Evolutionary conservation across 805 yeast species (phyloP), one percentile per base, ranked within the genome.

Genomic region (Wickerhamomyces bisporus): DNA sequence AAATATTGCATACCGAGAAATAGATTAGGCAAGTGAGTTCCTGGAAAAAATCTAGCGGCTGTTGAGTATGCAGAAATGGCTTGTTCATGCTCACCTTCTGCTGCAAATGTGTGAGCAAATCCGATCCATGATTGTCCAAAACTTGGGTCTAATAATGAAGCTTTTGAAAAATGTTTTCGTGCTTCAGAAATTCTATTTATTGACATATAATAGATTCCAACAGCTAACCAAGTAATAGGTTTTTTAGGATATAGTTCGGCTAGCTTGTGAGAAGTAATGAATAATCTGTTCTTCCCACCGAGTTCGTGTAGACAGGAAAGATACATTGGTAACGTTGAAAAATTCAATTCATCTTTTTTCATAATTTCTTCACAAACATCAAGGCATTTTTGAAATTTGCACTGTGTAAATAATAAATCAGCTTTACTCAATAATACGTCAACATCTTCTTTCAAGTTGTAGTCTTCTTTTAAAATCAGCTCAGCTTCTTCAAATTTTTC

Each of bases 1-100:
- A 88, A 64, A 58, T 93, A 91, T 64, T 93, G 98, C 96, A 93
- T 93, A 1, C 98, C 99, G 28, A 93, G 67, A 52, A 86, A 91
- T 42, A 93, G 64, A 52, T 84, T 79, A 2, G 98, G 98, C 33
- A 89, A 63, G 58, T 93, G 97, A 4, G 89, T 81, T 1, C 95
- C 95, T 0, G 89, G 88, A 53, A 93, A 93, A 30, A 89, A 70
- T 44, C 96, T 68, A 1, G 96, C 87, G 0, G 97, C 97, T 11
- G 95, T 89, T 2, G 98, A 89, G 61, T 89, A 93, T 0, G 98
- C 98, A 40, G 96, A 83, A 17, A 93, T 83, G 2, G 98, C 98
- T 61, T 93, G 98, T 58, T 93, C 99, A 58, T 93, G 97, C 61
- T 93, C 99, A n/a, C 96, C 95, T 58, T 93, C 98, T 3, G 86